These are phyloP conservation scores for Ophiostoma novo-ulmi DNA, from an alignment of 2,329 filamentous ascomycete species.

Conservation along the genomic window DNA sequence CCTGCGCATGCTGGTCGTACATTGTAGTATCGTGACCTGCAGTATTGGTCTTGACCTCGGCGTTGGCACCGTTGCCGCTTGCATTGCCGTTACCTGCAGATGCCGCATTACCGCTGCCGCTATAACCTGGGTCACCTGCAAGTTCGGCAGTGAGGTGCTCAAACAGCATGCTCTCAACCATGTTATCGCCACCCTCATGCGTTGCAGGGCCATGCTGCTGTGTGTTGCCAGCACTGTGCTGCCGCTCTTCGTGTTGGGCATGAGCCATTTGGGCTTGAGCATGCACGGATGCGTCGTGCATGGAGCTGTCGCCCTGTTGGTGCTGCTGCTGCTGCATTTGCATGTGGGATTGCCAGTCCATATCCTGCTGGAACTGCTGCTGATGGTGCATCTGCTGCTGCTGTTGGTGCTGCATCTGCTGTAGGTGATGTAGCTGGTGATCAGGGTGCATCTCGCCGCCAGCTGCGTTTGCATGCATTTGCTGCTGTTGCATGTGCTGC, in stretches of 20 bases:
- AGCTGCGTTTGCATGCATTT: constrained; percentile 3
- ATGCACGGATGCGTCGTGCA: neutral
- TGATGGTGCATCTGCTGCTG: constrained; percentile 5
- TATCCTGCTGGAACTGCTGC: constrained; percentile 44
- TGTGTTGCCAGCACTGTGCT: neutral
- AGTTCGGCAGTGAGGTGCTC: constrained; percentile 15
- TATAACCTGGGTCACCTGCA: constrained; percentile 11
- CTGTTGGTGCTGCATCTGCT: constrained; percentile 13
- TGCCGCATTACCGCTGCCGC: neutral
- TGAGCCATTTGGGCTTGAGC: constrained; percentile 8
- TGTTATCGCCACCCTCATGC: constrained; percentile 6
- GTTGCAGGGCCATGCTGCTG: neutral
- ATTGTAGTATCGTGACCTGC: neutral
- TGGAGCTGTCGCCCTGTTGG: constrained; percentile 10
- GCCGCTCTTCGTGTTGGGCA: constrained; percentile 2
- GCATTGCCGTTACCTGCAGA: neutral
- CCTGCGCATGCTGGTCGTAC: neutral
- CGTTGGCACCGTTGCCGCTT: neutral
- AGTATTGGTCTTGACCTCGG: neutral
- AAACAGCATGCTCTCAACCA: constrained; percentile 9
- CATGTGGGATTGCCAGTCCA: constrained; percentile 29
- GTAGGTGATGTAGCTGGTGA: constrained; percentile 12
- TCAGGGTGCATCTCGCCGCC: neutral
- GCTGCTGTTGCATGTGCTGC: constrained; percentile 6
- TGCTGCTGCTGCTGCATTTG: constrained; percentile 11